Conservation (phyloP, 768 basidiomycete genomes). For the Boletus speciosus region DNA sequence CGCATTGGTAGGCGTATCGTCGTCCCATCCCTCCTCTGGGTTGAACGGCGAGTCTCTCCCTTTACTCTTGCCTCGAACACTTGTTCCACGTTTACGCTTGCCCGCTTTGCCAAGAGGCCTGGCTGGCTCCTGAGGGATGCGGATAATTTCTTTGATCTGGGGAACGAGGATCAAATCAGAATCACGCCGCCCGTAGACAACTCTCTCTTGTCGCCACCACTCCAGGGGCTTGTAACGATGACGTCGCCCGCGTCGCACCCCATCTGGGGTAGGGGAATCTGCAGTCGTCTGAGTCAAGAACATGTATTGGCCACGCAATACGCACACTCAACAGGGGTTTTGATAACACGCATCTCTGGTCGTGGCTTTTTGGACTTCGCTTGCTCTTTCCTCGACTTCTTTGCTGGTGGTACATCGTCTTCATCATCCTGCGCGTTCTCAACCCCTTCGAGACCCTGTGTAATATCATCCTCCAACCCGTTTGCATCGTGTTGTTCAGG, state of each 20-base stretch:
- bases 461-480: conserved; percentile 42
- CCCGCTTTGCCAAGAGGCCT: conserved; percentile 44
- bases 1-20: conserved; percentile 62
- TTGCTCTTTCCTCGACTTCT: conserved; percentile 28
- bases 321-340: conserved; percentile 24
- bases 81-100: conserved; percentile 33
- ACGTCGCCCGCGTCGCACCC: conserved; percentile 70
- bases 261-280: conserved; percentile 34
- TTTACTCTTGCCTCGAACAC: conserved; percentile 36
- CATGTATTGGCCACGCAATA: not conserved
- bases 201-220: conserved; percentile 90
- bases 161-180: conserved; percentile 53
- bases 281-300: conserved; percentile 7
- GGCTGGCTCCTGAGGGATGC: conserved; percentile 49
- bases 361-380: conserved; percentile 29
- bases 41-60: conserved; percentile 32
- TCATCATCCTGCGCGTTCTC: conserved; percentile 54
- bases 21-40: conserved; percentile 85
- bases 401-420: conserved; percentile 26
- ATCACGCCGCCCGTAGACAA: conserved; percentile 71
- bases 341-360: conserved; percentile 17
- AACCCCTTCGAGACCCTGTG: conserved; percentile 40
- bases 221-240: conserved; percentile 72
- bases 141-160: conserved; percentile 62
- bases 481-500: conserved; percentile 16